These are phyloP conservation scores for Camellia granthamiana DNA, from an alignment of 148 eudicot species.

Conservation along the genomic window DNA sequence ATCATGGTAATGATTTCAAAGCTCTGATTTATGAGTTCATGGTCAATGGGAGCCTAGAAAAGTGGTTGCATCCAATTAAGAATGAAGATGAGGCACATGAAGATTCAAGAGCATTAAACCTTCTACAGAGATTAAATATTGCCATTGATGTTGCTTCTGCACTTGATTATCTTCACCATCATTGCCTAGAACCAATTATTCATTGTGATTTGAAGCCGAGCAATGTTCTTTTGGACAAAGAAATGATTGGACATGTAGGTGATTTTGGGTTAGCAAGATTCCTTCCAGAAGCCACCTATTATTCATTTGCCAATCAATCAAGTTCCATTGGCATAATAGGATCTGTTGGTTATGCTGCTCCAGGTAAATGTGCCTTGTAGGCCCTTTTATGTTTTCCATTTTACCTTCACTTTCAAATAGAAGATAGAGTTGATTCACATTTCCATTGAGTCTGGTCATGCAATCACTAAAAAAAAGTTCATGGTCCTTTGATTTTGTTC, in stretches of 20 bases:
- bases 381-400: not conserved
- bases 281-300: not conserved
- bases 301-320: not conserved
- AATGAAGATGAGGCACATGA: not conserved
- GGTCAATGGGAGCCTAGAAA: conserved; percentile 30
- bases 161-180: not conserved
- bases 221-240: conserved; percentile 22
- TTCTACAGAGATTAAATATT: conserved; percentile 19
- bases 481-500: no score
- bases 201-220: conserved; percentile 13
- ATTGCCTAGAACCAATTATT: not conserved
- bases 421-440: no score
- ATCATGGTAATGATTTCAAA: conserved; percentile 24
- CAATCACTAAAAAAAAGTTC: no score
- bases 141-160: conserved; percentile 3
- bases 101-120: not conserved
- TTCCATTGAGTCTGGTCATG: no score
- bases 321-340: conserved; percentile 23
- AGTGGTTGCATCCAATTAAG: conserved; percentile 22
- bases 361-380: conserved; percentile 12
- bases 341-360: conserved; percentile 31
- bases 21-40: conserved; percentile 26
- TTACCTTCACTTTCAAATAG: not conserved
- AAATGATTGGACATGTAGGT: conserved; percentile 22
- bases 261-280: conserved; percentile 35